phyloP scores from a whole-genome alignment of 306 rosid genomes.

The Dryas drummondii region DNA sequence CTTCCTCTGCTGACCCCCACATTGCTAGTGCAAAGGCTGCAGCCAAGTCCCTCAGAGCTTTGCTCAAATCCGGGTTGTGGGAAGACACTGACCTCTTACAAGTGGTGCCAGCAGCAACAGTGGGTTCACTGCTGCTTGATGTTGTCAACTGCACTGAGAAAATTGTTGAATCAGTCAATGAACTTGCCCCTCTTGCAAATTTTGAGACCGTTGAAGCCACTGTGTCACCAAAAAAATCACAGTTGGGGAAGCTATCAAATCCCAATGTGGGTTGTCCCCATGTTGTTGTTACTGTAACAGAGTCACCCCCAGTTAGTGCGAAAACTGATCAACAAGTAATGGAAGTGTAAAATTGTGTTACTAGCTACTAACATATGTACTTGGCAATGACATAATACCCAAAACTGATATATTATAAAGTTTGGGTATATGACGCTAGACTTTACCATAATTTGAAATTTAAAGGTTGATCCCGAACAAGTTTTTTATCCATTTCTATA shows the following conservation, averaged over 20 bases:
- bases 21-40: slow-evolving; percentile 39
- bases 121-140: slow-evolving; percentile 62
- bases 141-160: slow-evolving; percentile 50
- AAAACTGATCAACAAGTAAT: background rate
- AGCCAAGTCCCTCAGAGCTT: slow-evolving; percentile 37
- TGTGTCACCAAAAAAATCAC: too few species aligned
- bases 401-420: background rate
- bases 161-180: slow-evolving; percentile 56
- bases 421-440: background rate
- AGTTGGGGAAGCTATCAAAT: background rate
- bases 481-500: background rate
- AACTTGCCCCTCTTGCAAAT: slow-evolving; percentile 52
- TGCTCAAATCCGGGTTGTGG: slow-evolving; percentile 41
- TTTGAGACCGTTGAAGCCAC: slow-evolving; percentile 33
- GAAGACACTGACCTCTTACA: slow-evolving; percentile 39
- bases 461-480: background rate
- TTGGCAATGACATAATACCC: slow-evolving; percentile 4
- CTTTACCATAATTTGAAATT: background rate
- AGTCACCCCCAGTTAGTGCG: background rate
- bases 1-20: slow-evolving; percentile 32
- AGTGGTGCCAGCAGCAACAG: slow-evolving; percentile 51
- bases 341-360: background rate
- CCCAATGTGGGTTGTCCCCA: background rate
- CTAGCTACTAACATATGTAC: background rate
- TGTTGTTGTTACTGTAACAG: background rate